Evolutionary conservation across 2,329 filamentous ascomycete genomes (phyloP), one percentile per base, ranked within the genome.

Genomic region (Colletotrichum agaves): DNA sequence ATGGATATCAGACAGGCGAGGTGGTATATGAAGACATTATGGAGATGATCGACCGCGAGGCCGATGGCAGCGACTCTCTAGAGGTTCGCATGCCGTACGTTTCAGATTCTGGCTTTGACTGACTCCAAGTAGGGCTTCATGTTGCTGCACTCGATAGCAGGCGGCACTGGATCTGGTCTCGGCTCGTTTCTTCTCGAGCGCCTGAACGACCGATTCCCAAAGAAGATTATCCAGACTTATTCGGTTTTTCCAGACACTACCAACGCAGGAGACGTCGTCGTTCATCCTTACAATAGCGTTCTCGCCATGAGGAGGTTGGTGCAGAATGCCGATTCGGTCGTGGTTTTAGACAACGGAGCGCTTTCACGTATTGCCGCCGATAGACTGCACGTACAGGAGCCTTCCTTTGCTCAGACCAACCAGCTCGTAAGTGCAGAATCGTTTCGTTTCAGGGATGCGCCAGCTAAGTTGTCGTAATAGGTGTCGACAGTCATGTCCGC

Each of bases 1-100:
- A 96, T 75, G 96, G 96, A 52, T 99, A 99, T 81, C 90, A 96
- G 72, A 94, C 93, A 61, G 96, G 94, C 73, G 94, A 98, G 78
- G 85, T 87, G 49, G 93, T 99, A 19, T 93, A 95, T 74, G 96
- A 99, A 79, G 96, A 99, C 78, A 93, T 99, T 63, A 93, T 99
- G 86, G 97, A 99, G 78, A 99, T 99, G 94, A 97, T 99, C 75
- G 96, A 99, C 77, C 91, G 96, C 69, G 96, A 99, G 79, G 96
- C 97, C 15, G 96, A 99, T 79, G 97, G 97, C 35, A 98, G 95
- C 78, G 96, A 99, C 80, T 98, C 94, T 59, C 86, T 99, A 4
- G 96, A 99, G 84, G 91, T 92, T 78, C 41, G 78, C 50, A 12
- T 7, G 15, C 3, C 13, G 5, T 39, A 8, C 15, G 39, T 12